Evolutionary conservation across 2,329 filamentous ascomycete species (phyloP).

Genomic region (Fusarium chlamydosporum): DNA sequence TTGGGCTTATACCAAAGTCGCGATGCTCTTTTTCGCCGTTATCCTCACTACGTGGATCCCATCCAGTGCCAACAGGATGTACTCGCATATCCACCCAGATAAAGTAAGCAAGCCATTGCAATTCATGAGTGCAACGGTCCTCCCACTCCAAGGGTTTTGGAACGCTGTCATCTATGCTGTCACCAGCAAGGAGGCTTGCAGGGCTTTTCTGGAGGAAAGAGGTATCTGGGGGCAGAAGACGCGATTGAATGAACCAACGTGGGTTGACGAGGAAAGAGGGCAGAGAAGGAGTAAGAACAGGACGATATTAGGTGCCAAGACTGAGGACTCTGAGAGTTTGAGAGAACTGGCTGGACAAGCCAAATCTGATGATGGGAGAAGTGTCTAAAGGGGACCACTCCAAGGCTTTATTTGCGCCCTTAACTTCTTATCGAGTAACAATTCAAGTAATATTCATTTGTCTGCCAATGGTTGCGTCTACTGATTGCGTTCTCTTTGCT

Average conservation of each 20-base stretch:
- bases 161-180: constrained; percentile 9
- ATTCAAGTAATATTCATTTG: too few species aligned
- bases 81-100: neutral
- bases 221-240: neutral
- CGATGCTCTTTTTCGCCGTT: neutral
- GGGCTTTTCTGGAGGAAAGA: constrained; percentile 4
- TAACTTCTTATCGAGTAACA: neutral
- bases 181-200: constrained; percentile 5
- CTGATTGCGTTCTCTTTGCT: too few species aligned
- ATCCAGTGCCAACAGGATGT: constrained; percentile 9
- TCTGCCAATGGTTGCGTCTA: too few species aligned
- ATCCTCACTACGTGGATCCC: constrained; percentile 15
- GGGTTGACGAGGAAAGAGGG: neutral
- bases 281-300: neutral
- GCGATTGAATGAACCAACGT: neutral
- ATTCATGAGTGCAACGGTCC: constrained; percentile 8
- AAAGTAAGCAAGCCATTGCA: constrained; percentile 11
- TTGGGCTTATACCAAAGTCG: constrained; percentile 17
- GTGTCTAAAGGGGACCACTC: neutral
- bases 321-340: neutral
- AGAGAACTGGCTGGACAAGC: neutral
- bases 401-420: neutral
- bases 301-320: neutral
- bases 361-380: neutral
- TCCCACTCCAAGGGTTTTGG: constrained; percentile 12